These are phyloP conservation scores for Pyricularia sp. DNA, from an alignment of 2,329 filamentous ascomycete species.

Conservation along the genomic window DNA sequence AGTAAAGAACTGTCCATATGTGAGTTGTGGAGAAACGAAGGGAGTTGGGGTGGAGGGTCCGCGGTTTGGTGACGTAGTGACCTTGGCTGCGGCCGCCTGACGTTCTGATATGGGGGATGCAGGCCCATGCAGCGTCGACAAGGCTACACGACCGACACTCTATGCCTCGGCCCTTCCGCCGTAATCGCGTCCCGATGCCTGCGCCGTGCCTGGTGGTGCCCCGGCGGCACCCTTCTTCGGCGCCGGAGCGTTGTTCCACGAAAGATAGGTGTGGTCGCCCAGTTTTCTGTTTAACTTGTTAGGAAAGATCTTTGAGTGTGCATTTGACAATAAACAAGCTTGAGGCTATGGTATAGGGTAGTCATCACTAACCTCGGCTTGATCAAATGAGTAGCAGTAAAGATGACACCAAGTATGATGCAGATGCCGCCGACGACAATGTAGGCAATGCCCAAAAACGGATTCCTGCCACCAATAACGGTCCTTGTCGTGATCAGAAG, in stretches of 20 bases:
- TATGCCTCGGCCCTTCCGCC: conserved; percentile 16
- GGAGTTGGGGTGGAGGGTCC: neutral
- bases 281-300: conserved; percentile 61
- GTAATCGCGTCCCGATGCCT: conserved; percentile 47
- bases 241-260: conserved; percentile 67
- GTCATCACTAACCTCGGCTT: conserved; percentile 62
- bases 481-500: conserved; percentile 84
- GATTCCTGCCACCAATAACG: conserved; percentile 90
- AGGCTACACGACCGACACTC: neutral
- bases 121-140: neutral
- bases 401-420: conserved; percentile 77
- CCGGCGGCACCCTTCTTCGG: conserved; percentile 30
- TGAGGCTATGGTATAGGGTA: neutral
- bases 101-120: neutral
- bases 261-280: conserved; percentile 93
- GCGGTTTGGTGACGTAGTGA: neutral
- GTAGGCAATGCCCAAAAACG: conserved; percentile 94
- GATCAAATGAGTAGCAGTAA: conserved; percentile 84
- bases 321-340: neutral
- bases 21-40: neutral
- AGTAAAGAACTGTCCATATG: neutral
- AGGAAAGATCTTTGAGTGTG: conserved; percentile 8
- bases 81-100: neutral
- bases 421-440: conserved; percentile 90
- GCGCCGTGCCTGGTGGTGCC: conserved; percentile 25